A percentile compares a stretch with the other conserved stretches of the same genome.
phyloP scores from a whole-genome alignment of 768 basidiomycete species.

The Dentipellis fragilis region DNA sequence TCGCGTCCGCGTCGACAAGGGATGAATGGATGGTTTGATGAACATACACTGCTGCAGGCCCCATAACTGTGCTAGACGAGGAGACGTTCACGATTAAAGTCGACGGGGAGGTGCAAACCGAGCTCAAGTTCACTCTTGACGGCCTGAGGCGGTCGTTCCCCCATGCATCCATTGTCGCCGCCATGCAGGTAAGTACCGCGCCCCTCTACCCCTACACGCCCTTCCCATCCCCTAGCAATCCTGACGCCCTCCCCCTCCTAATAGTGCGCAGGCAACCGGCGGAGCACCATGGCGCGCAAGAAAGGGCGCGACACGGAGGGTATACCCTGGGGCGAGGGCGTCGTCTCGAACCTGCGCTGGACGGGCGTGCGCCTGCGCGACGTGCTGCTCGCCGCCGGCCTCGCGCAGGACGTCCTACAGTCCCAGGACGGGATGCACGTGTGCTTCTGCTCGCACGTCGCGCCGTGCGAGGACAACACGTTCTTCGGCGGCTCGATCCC shows the following conservation, averaged over 20 bases:
- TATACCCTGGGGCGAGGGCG: slow-evolving; percentile 39
- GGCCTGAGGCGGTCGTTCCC: slow-evolving; percentile 32
- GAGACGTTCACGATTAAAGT: slow-evolving; percentile 32
- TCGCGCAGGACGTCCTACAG: slow-evolving; percentile 17
- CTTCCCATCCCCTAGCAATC: neutral
- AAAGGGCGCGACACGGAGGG: slow-evolving; percentile 40
- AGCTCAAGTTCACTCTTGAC: slow-evolving; percentile 24
- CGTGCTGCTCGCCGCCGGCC: slow-evolving; percentile 12
- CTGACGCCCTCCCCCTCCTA: neutral
- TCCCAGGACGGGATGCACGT: slow-evolving; percentile 34
- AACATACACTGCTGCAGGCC: neutral
- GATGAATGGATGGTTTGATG: too few species aligned
- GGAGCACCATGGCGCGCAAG: slow-evolving; percentile 51
- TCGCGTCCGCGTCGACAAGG: neutral
- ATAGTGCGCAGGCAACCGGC: slow-evolving; percentile 58
- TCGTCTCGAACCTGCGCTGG: slow-evolving; percentile 16
- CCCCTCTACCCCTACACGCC: neutral
- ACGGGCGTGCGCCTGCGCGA: slow-evolving; percentile 13
- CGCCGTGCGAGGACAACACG: slow-evolving; percentile 48
- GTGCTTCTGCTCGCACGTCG: slow-evolving; percentile 51
- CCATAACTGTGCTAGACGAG: slow-evolving; percentile 38
- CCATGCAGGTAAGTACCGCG: slow-evolving; percentile 12
- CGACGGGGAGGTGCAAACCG: slow-evolving; percentile 25
- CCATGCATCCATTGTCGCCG: slow-evolving; percentile 23
- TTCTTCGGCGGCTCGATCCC: slow-evolving; percentile 60